These are phyloP conservation scores for Aspergillus fructus DNA, from an alignment of 2,329 filamentous ascomycete genomes.

Conservation along the genomic window DNA sequence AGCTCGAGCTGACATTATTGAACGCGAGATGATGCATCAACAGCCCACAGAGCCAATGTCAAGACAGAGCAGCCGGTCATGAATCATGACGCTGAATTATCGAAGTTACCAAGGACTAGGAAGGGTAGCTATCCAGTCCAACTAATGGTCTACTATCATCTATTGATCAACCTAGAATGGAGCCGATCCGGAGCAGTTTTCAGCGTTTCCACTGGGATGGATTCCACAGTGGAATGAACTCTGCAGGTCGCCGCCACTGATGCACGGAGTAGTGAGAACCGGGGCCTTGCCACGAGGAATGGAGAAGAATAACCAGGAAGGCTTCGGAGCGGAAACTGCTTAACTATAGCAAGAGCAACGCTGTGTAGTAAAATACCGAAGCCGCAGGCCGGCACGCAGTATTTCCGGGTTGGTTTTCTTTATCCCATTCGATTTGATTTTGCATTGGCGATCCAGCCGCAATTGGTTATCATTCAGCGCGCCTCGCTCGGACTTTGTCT, in stretches of 20 bases:
- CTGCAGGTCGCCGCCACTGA: neutral
- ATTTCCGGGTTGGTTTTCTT: slow-evolving; percentile 5
- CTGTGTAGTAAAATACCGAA: too few relatives aligned
- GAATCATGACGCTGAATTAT: neutral
- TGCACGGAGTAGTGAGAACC: neutral
- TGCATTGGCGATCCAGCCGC: neutral
- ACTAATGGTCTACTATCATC: neutral
- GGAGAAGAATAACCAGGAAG: neutral
- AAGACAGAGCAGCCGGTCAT: neutral
- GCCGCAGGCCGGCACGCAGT: too few relatives aligned
- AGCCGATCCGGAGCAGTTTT: neutral
- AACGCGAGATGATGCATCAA: neutral
- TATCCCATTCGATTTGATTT: slow-evolving; percentile 13
- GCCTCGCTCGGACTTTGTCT: slow-evolving; percentile 12
- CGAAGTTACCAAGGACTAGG: neutral
- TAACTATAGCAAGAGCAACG: too few relatives aligned
- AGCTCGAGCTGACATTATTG: neutral
- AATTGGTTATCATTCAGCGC: slow-evolving; percentile 10
- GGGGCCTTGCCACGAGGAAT: neutral
- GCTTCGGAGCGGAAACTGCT: too few relatives aligned
- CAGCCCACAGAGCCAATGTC: neutral
- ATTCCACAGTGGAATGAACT: too few relatives aligned
- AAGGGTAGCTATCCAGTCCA: neutral
- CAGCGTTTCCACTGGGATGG: neutral
- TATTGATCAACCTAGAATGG: neutral